Evolutionary conservation across 768 basidiomycete genomes (phyloP).

Genomic region (Lyophyllum atratum): DNA sequence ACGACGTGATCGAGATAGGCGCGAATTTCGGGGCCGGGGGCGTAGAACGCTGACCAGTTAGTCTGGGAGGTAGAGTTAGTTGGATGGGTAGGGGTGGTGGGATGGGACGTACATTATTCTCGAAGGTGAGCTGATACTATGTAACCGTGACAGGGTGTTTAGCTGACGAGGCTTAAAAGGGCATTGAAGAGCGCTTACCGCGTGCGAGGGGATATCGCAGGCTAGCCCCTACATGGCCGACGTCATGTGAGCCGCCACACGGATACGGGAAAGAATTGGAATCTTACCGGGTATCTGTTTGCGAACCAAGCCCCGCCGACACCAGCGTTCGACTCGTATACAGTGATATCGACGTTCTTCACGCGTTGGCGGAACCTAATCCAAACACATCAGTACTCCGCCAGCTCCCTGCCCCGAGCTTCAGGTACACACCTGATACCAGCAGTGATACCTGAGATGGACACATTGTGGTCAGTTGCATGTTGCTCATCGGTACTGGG

Average conservation of each 20-base stretch:
- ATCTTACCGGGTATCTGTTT: slow-evolving; percentile 54
- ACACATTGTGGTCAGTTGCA: background rate
- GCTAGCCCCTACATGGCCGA: slow-evolving; percentile 42
- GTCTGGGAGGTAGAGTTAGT: slow-evolving; percentile 33
- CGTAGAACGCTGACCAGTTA: slow-evolving; percentile 64
- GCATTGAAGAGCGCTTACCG: slow-evolving; percentile 31
- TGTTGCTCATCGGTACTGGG: background rate
- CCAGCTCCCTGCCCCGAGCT: background rate
- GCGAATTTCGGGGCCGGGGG: slow-evolving; percentile 60
- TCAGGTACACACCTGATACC: slow-evolving; percentile 46
- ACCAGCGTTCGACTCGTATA: slow-evolving; percentile 61
- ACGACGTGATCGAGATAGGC: slow-evolving; percentile 54
- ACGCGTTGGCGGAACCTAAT: slow-evolving; percentile 54
- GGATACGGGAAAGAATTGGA: background rate
- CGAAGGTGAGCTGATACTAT: slow-evolving; percentile 63
- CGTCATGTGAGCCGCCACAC: background rate
- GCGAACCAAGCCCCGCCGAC: slow-evolving; percentile 66
- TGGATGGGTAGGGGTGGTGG: background rate
- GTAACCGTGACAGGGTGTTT: background rate
- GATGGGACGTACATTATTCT: slow-evolving; percentile 42
- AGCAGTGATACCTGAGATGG: slow-evolving; percentile 47
- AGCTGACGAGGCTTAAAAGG: slow-evolving; percentile 3
- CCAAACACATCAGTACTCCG: background rate
- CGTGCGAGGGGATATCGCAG: slow-evolving; percentile 65
- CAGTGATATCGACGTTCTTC: slow-evolving; percentile 52